phyloP scores from a whole-genome alignment of 1,284 basidiomycete species.

The Porogramme epimiltina region DNA sequence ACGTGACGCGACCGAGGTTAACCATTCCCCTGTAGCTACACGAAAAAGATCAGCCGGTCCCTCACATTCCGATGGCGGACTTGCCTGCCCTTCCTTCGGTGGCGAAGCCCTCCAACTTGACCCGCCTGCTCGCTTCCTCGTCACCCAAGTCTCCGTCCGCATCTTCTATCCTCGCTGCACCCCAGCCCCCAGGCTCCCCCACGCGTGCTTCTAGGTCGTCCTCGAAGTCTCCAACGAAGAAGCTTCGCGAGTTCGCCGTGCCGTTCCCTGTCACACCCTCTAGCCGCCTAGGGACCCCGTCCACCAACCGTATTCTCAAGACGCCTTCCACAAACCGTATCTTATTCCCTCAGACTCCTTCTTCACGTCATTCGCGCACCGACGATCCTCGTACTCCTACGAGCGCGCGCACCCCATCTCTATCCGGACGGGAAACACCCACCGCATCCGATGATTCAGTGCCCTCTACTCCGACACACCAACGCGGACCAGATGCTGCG shows the following conservation, averaged over 20 bases:
- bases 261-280: conserved; percentile 53
- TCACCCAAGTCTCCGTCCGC: conserved; percentile 61
- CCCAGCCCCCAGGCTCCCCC: conserved; percentile 42
- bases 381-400: conserved; percentile 25
- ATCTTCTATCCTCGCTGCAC: conserved; percentile 42
- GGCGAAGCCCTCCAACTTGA: conserved; percentile 65
- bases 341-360: conserved; percentile 45
- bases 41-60: conserved; percentile 41
- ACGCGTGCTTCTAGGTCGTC: conserved; percentile 35
- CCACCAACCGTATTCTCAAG: conserved; percentile 8
- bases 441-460: conserved; percentile 41
- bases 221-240: conserved; percentile 49
- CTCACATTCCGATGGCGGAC: conserved; percentile 63
- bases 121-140: conserved; percentile 66
- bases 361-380: conserved; percentile 27
- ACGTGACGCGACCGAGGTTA: conserved; percentile 10
- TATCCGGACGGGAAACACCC: conserved; percentile 30
- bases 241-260: conserved; percentile 43
- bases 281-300: conserved; percentile 26
- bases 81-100: conserved; percentile 56
- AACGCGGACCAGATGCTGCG: conserved; percentile 51
- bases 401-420: conserved; percentile 23
- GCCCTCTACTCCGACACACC: conserved; percentile 66
- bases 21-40: conserved; percentile 47
- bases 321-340: conserved; percentile 41